Evolutionary conservation across 2,329 filamentous ascomycete genomes (phyloP), one percentile per base, ranked within the genome.

Genomic region (Fusarium globosum): DNA sequence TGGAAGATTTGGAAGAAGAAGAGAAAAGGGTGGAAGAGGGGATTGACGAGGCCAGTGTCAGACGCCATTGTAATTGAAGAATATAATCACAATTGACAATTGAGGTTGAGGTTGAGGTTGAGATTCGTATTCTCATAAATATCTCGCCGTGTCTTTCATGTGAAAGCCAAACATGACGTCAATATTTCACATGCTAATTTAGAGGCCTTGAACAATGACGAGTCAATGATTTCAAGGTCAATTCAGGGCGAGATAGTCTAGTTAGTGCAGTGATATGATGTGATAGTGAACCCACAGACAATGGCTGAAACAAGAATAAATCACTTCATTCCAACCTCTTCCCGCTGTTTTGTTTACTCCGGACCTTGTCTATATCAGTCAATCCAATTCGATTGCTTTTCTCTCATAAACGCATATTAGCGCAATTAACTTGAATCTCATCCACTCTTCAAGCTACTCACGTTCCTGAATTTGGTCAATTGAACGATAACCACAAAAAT

Each of bases 1-100:
- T 95, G 92, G 41, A 91, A 80, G 36, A 93, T 62, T 69, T 90
- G 86, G 80, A 91, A 94, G 57, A 92, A 65, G 75, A 91, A 91
- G 35, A 90, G 80, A 49, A 94, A 81, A 5, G 88, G 88, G 52
- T 88, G 84, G n/a, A 87, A 73, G 36, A 87, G 56, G 26, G 83
- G 82, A 74, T 85, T 85, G 68, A 83, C 76, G 2, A 84, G 55
- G 12, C 76, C 60, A 16, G 79, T 77, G 33, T 76, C 62, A 13
- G 80, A 80, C 30, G 76, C 49, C 84, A 85, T 26, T n/a, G 11
- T 46, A 30, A 36, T 20, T 58, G 38, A 20, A 20, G 64, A 48
- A 33, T 51, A 23, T 18, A 21, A 23, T 30, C 30, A 10, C 33
- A 55, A 41, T 53, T 39, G 23, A 7, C 36, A 38, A 18, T 16